Base-by-base conservation (phyloP, 2,329 filamentous ascomycete genomes). In the Claviceps sp. region DNA sequence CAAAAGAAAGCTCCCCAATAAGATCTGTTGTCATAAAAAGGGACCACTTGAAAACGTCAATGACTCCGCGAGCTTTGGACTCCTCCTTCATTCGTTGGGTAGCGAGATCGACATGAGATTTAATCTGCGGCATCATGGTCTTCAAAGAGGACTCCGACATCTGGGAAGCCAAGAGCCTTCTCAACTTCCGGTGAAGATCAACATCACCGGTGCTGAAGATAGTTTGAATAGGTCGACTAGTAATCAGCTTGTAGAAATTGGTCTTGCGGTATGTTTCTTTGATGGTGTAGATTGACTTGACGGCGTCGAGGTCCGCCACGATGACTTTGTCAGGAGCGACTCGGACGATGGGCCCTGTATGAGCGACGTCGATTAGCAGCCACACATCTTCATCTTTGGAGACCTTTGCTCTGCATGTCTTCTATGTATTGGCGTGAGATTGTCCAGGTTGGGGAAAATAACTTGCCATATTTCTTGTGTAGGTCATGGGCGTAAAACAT, bases 1-100 rank as follows among this genome's bases (percentile, higher is more conserved):
- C 77, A 59, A 81, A 81, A 1, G 65, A 71, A 5, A 81, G 60
- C 49, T 78, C 69, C 0, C 70, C 74, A 48, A 79, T 75, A 1
- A 77, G 62, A 57, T 81, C 78, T 0, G 75, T 77, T 0, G 75
- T 63, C 67, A 78, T 71, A 50, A 76, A 77, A 5, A 71, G 60
- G 64, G 68, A 75, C 76, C 76, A 81, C 52, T 77, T 77, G 53
- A 70, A 67, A 0, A 79, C 61, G 54, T 81, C 75, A 0, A 63
- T 66, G 0, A 54, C 62, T 0, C 70, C 67, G 0, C 60, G 59
- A 0, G 52, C 48, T 18, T 62, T 52, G 54, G 70, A 67, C 47
- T 79, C 75, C n/a, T 69, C 61, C 0, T 54, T 60, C 22, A 80
- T 78, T 47, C 62, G 65, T 2, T 66, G 37, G 1, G 79, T 64